Evolutionary conservation across 257 asterid genomes (phyloP).

Genomic region (Verbascum thapsus): DNA sequence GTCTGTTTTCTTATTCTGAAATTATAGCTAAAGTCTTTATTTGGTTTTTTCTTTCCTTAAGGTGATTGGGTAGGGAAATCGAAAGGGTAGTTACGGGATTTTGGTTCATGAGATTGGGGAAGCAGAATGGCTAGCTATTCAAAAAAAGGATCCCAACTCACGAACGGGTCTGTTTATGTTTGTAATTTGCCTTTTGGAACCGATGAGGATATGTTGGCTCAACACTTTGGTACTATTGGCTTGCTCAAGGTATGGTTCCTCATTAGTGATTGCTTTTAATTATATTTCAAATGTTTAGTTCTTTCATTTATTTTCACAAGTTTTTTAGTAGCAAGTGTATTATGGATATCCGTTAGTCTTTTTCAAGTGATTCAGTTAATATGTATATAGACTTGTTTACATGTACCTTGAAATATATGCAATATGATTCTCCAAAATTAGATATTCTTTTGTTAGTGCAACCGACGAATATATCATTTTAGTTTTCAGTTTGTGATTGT

Average conservation of each 20-base stretch:
- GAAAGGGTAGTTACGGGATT: conserved; percentile 23
- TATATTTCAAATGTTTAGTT: neutral
- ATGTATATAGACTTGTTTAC: neutral
- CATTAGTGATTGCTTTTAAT: conserved; percentile 26
- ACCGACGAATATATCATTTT: no score
- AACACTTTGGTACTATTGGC: conserved; percentile 93
- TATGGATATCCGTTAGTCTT: neutral
- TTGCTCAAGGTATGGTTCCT: conserved; percentile 77
- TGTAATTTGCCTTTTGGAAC: conserved; percentile 92
- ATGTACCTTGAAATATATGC: neutral
- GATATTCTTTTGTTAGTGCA: neutral
- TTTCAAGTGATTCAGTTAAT: neutral
- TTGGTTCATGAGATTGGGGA: conserved; percentile 63
- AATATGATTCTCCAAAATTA: neutral
- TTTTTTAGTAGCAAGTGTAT: neutral
- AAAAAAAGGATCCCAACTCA: conserved; percentile 65
- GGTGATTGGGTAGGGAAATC: conserved; percentile 24
- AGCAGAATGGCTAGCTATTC: conserved; percentile 65
- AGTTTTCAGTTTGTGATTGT: neutral
- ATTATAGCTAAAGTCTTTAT: neutral
- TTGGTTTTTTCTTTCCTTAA: neutral
- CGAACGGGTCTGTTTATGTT: conserved; percentile 63
- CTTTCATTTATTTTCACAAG: conserved; percentile 1
- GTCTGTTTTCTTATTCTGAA: neutral
- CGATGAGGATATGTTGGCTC: conserved; percentile 90